Base-by-base conservation (phyloP, 2,329 filamentous ascomycete species). In the Fusarium xyrophilum region DNA sequence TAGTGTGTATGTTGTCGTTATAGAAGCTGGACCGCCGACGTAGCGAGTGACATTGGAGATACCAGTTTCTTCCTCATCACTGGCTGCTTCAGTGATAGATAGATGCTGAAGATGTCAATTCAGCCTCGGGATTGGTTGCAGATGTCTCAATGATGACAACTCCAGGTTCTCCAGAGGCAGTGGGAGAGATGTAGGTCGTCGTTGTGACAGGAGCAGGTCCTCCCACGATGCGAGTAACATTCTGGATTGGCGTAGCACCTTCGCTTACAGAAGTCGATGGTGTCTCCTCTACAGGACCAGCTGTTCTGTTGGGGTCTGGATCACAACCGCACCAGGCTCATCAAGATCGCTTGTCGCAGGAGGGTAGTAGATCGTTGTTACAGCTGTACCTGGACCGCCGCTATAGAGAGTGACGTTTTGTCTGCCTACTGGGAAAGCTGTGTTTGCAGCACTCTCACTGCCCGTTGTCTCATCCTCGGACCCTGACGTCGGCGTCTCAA, bases 261-360 rank as follows among this genome's bases (percentile, higher is more conserved):
- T 42, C 36, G 2, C n/a, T 30, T 13, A 15, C 5, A 15, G 36
- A 42, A 9, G 9, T 2, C n/a, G n/a, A n/a, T 21, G 23, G 1
- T 7, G 7, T 7, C 1, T 36, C 17, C 3, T 33, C 30, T 9
- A 6, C 25, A 15, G 46, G 19, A 7, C 10, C n/a, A 15, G 42
- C n/a, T 5, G 63, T 67, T 6, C n/a, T 5, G 63, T 67, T 6
- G 64, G 64, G 0, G 64, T 67, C 7, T 64, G 38, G 3, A 67
- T 32, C 0, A 67, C 38, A 5, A 67, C 30, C 0, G 64, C 64
- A 1, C 64, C 64, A 1, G 63, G 19, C 4, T n/a, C 51, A 3
- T 39, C 21, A 0, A 32, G 35, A 5, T 30, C n/a, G 6, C 38
- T 23, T 4, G 46, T 44, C 4, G 48, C 43, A 27, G 60, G 60